These are phyloP conservation scores for Achaetomium macrosporum DNA, from an alignment of 2,329 filamentous ascomycete species.

Conservation along the genomic window DNA sequence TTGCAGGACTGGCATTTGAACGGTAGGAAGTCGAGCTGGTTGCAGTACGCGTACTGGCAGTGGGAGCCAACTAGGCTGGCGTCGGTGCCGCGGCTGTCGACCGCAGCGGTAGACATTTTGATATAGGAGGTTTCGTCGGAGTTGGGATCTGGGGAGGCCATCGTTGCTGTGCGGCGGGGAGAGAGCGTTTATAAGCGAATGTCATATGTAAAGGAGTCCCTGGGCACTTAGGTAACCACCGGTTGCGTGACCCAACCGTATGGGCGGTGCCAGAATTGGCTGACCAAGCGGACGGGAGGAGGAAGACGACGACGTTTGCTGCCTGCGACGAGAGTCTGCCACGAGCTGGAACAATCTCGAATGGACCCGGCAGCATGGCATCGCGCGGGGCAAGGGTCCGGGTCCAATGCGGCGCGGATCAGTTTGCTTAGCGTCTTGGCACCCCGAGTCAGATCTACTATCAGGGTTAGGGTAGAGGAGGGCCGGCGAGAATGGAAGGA, in stretches of 20 bases:
- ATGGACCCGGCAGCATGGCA: conserved; percentile 14
- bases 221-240: not conserved
- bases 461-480: not conserved
- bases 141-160: conserved; percentile 47
- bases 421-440: conserved; percentile 6
- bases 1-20: conserved; percentile 88
- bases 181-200: not conserved
- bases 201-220: not conserved
- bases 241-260: conserved; percentile 5
- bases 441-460: not conserved
- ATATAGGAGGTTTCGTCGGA: conserved; percentile 53
- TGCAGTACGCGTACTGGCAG: conserved; percentile 87
- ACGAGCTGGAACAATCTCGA: conserved; percentile 23
- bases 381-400: not conserved
- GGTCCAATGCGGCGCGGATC: too few relatives aligned
- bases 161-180: conserved; percentile 29
- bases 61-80: conserved; percentile 81
- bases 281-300: conserved; percentile 16
- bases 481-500: not conserved
- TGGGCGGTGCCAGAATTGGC: not conserved
- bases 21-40: conserved; percentile 91
- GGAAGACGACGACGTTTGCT: not conserved
- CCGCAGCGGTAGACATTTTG: conserved; percentile 57
- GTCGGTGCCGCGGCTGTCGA: conserved; percentile 45
- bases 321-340: conserved; percentile 1